Evolutionary conservation across 2,329 filamentous ascomycete species (phyloP), one percentile per base, ranked within the genome.

Genomic region (Ramularia endophylla): DNA sequence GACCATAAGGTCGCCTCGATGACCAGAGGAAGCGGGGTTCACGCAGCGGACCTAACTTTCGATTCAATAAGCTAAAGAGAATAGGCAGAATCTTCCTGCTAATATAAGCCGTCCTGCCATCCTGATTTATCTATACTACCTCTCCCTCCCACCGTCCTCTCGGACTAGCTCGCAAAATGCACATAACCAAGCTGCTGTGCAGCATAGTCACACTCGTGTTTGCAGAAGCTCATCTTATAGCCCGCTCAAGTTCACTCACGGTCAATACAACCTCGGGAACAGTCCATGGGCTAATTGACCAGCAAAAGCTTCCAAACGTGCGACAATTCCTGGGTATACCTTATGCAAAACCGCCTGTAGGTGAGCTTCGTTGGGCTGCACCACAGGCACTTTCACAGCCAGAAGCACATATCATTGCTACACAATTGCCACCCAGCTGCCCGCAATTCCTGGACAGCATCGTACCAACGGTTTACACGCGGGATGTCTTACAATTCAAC

Each of bases 291-390:
- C 41, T 27, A 8, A 37, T 46, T 13, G 43, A 51, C 31, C 18
- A 34, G 19, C 22, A 25, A 25, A 27, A 19, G 8, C 19, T 43
- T 11, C 46, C 43, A 5, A 46, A 46, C 18, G 49, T 52, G 5
- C 38, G 46, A 33, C 46, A 65, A 22, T 66, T 62, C 28, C 40
- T 66, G 25, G 63, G 62, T 20, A 62, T 65, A 28, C 58, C 56
- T 8, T 66, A 61, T 38, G 63, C 58, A 0, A 48, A 57, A 44
- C 54, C 62, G 13, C 62, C 63, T 8, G 45, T 62, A 5, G 62
- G 58, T 7, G 47, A 57, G 20, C 47, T 64, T 27, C 53, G 63
- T 27, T 66, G 64, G 40, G 59, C 60, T 8, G 27, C 51, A 27
- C 51, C 51, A 19, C 65, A 36, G 17, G 5, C 36, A n/a, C 20